Percentiles rank a stretch among this genome's conserved stretches.
These are phyloP conservation scores for Vitellaria paradoxa DNA, from an alignment of 179 eudicot species.

Conservation along the genomic window DNA sequence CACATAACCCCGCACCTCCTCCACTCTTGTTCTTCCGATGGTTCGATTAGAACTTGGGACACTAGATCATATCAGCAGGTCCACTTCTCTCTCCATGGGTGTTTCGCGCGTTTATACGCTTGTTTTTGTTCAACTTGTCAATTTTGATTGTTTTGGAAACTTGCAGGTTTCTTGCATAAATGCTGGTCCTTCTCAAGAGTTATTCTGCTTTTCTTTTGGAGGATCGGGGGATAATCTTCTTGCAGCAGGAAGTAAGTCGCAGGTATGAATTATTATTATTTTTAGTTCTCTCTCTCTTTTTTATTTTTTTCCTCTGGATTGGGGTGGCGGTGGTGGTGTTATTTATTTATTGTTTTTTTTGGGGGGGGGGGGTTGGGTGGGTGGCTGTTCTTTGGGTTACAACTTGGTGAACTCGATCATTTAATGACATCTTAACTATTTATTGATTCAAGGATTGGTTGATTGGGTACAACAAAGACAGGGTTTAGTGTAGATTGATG, in stretches of 20 bases:
- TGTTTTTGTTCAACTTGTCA: not conserved
- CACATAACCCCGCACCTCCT: conserved; percentile 42
- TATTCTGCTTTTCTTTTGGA: conserved; percentile 80
- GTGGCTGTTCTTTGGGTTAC: too few relatives aligned
- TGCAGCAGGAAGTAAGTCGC: conserved; percentile 87
- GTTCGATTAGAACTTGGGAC: conserved; percentile 85
- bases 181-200: conserved; percentile 71
- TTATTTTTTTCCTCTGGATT: too few relatives aligned
- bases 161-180: conserved; percentile 61
- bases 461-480: too few relatives aligned
- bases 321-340: too few relatives aligned
- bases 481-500: too few relatives aligned
- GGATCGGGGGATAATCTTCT: conserved; percentile 65
- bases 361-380: too few relatives aligned
- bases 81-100: not conserved
- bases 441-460: too few relatives aligned
- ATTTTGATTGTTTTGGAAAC: conserved; percentile 5
- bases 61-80: conserved; percentile 82
- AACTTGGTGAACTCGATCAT: too few relatives aligned
- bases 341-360: too few relatives aligned
- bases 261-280: conserved; percentile 44
- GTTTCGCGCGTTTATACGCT: too few relatives aligned
- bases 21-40: conserved; percentile 81
- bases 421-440: too few relatives aligned
- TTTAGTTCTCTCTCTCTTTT: too few relatives aligned